These are phyloP conservation scores for Coemansia sp. DNA, from an alignment of 192 early-diverging fungal genomes.

Conservation along the genomic window DNA sequence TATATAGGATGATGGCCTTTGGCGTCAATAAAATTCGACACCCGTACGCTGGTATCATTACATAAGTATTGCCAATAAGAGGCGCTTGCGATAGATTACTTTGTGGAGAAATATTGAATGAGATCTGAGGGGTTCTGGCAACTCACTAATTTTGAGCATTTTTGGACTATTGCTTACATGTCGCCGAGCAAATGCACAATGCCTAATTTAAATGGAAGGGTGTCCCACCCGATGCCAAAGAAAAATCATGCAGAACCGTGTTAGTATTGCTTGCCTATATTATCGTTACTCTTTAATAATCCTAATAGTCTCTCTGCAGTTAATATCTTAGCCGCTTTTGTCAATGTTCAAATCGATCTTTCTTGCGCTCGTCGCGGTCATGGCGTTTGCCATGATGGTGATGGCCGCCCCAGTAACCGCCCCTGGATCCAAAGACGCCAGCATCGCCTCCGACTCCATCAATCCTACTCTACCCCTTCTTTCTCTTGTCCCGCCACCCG, in stretches of 20 bases:
- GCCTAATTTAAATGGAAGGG: neutral
- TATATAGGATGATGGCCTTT: neutral
- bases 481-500: neutral
- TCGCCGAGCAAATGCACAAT: neutral
- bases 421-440: constrained; percentile 8
- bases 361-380: constrained; percentile 37
- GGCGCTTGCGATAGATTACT: neutral
- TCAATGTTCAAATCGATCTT: constrained; percentile 36
- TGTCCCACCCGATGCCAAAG: neutral
- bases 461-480: neutral
- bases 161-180: neutral
- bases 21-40: neutral
- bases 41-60: neutral
- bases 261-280: neutral
- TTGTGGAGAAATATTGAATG: constrained; percentile 3
- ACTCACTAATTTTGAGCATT: neutral
- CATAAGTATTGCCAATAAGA: neutral
- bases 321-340: neutral
- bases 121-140: neutral
- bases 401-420: constrained; percentile 32
- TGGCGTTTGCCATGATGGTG: constrained; percentile 46
- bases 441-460: neutral
- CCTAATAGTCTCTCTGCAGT: neutral
- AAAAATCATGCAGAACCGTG: neutral
- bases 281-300: neutral